Percentiles rank a stretch among this genome's conserved stretches.
Conservation (phyloP, 352 stramenopile species). For the Phytophthora niederhauseri region DNA sequence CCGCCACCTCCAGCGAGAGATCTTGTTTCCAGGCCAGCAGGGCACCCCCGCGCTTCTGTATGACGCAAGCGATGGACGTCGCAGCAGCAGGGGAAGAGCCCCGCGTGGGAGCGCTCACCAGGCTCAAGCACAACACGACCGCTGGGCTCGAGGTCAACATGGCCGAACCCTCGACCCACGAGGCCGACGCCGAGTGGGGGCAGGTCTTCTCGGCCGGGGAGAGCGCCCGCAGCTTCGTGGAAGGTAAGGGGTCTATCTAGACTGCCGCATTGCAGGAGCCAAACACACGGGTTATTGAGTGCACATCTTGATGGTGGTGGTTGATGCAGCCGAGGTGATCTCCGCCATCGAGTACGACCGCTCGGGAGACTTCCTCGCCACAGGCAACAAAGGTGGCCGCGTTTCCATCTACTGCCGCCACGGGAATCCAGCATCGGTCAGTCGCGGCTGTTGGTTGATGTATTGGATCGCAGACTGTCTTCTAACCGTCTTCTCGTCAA, state of each 20-base stretch:
- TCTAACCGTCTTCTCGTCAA: neutral
- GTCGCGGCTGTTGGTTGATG: slow-evolving; percentile 4
- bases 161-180: slow-evolving; percentile 23
- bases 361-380: slow-evolving; percentile 92
- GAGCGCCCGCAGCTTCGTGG: slow-evolving; percentile 64
- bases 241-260: slow-evolving; percentile 37
- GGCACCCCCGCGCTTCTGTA: slow-evolving; percentile 5
- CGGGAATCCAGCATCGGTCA: slow-evolving; percentile 33
- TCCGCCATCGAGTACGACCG: slow-evolving; percentile 95
- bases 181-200: slow-evolving; percentile 53
- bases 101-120: slow-evolving; percentile 15
- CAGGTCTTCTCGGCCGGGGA: slow-evolving; percentile 58
- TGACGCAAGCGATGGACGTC: slow-evolving; percentile 38
- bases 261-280: neutral
- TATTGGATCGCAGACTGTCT: neutral
- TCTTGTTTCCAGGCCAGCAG: slow-evolving; percentile 3
- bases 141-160: slow-evolving; percentile 31
- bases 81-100: slow-evolving; percentile 13
- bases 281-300: neutral
- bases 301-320: neutral
- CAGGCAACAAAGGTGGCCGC: slow-evolving; percentile 93
- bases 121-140: slow-evolving; percentile 27
- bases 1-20: neutral
- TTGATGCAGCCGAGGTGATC: slow-evolving; percentile 89
- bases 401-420: slow-evolving; percentile 91